Evolutionary conservation across 257 asterid genomes (phyloP).

Genomic region (Eucommia ulmoides): DNA sequence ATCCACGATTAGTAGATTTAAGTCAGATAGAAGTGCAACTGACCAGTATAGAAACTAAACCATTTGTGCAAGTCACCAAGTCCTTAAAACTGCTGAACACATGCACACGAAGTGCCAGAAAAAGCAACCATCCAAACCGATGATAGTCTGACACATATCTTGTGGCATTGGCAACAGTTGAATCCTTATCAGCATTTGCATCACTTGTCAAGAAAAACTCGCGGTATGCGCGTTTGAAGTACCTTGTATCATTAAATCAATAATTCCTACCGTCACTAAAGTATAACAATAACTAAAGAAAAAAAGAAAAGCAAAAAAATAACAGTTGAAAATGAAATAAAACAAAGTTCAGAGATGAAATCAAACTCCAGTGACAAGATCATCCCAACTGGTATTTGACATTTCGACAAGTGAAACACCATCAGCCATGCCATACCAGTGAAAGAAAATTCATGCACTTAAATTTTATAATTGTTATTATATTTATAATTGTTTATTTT

Average conservation of each 20-base stretch:
- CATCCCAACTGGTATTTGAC: no score
- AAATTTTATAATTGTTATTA: no score
- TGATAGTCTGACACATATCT: constrained; percentile 37
- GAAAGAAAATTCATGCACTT: no score
- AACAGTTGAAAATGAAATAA: no score
- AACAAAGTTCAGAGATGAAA: no score
- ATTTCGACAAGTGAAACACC: no score
- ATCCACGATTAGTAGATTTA: not conserved
- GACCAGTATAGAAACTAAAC: constrained; percentile 77
- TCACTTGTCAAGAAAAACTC: constrained; percentile 50
- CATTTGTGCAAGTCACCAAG: constrained; percentile 81
- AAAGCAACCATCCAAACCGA: constrained; percentile 95
- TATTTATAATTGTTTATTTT: no score
- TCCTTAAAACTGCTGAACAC: constrained; percentile 65
- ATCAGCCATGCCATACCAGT: no score
- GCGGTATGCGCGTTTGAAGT: constrained; percentile 61
- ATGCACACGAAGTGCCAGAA: constrained; percentile 72
- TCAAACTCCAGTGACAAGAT: no score
- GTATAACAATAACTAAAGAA: no score
- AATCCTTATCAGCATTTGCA: constrained; percentile 28
- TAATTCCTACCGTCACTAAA: no score
- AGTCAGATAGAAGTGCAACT: constrained; percentile 24
- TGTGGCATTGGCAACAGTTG: constrained; percentile 17
- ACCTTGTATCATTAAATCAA: constrained; percentile 28
- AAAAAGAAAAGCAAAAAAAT: no score